Conservation (phyloP, 371 early-diverging fungal species). For the Circinella umbellata region DNA sequence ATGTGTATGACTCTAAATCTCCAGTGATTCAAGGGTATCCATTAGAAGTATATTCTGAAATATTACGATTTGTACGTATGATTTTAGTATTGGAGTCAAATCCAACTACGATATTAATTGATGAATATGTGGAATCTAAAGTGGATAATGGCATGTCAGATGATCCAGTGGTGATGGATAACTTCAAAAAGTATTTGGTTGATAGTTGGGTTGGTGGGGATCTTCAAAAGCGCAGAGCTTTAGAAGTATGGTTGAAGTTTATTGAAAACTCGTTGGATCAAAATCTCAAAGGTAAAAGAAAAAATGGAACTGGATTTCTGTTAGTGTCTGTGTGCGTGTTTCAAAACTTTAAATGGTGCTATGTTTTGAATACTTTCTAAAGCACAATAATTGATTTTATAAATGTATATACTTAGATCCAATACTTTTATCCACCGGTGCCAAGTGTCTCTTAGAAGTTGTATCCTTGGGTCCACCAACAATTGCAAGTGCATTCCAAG, state of each 20-base stretch:
- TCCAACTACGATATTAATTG: conserved; percentile 51
- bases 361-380: neutral
- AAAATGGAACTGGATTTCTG: no score
- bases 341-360: neutral
- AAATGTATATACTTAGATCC: conserved; percentile 44
- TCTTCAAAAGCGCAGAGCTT: conserved; percentile 42
- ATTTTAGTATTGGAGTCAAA: conserved; percentile 62
- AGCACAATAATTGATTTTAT: neutral
- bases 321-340: no score
- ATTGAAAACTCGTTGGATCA: conserved; percentile 58
- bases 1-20: conserved; percentile 37
- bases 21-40: conserved; percentile 55
- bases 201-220: conserved; percentile 46
- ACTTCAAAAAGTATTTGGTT: conserved; percentile 40
- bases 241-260: conserved; percentile 57
- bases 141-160: conserved; percentile 59
- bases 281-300: conserved; percentile 38
- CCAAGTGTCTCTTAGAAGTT: conserved; percentile 73
- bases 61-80: conserved; percentile 59
- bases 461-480: conserved; percentile 75
- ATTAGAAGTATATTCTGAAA: conserved; percentile 62
- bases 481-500: conserved; percentile 61
- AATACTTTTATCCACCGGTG: conserved; percentile 64
- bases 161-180: conserved; percentile 46
- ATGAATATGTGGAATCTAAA: conserved; percentile 57